phyloP scores from a whole-genome alignment of 106 monocot species.

The Acorus calamus region DNA sequence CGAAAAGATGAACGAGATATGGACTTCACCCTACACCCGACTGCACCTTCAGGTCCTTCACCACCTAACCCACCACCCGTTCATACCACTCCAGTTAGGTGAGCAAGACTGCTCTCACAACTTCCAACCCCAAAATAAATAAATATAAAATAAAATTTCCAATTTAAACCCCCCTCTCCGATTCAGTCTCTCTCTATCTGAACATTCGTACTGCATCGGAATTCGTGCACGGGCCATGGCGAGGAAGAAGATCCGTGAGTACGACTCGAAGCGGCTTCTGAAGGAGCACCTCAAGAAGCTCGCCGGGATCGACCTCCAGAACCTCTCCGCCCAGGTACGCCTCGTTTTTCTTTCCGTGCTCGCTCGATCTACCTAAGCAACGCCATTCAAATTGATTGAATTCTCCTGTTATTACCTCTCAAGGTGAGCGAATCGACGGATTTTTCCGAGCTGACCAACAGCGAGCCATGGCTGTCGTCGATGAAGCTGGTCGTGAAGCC shows the following conservation, averaged over 20 bases:
- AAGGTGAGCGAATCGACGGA: conserved; percentile 76
- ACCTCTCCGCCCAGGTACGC: conserved; percentile 67
- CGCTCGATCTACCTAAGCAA: not conserved
- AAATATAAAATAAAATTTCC: too few species aligned
- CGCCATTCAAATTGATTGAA: too few species aligned
- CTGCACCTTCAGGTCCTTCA: too few species aligned
- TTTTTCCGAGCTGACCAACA: conserved; percentile 46
- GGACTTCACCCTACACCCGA: too few species aligned
- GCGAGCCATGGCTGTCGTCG: conserved; percentile 83
- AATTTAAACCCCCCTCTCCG: too few species aligned
- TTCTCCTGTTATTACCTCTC: not conserved
- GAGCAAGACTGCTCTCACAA: too few species aligned
- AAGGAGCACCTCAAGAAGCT: conserved; percentile 76
- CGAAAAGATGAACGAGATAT: too few species aligned
- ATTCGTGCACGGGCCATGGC: conserved; percentile 35
- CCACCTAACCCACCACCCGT: too few species aligned
- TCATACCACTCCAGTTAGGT: too few species aligned
- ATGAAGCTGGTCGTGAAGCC: conserved; percentile 86
- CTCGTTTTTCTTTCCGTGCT: not conserved
- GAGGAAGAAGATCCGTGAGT: conserved; percentile 97
- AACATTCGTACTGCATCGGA: too few species aligned
- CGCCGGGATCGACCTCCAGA: conserved; percentile 63
- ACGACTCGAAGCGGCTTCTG: conserved; percentile 82
- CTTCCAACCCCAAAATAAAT: too few species aligned
- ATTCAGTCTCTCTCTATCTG: too few species aligned